Base-by-base conservation (phyloP, 139 green algal species). In the Diplosphaera chodatii region DNA sequence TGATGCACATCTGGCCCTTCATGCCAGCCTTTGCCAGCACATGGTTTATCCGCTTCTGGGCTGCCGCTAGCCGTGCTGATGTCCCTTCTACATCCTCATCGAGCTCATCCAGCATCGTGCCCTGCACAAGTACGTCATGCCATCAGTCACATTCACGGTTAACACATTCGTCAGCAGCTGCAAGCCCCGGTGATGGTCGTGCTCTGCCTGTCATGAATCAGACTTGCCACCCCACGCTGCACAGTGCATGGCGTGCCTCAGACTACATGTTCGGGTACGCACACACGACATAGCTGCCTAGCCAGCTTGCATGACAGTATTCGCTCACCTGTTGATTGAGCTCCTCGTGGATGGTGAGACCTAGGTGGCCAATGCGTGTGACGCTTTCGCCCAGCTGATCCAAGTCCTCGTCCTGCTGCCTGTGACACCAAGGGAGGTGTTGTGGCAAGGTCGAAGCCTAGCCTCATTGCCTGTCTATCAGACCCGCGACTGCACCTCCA, bases 11-110 rank as follows among this genome's bases (percentile, higher is more conserved):
- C 78, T 95, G 90, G 40, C 83, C 90, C 41, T 83, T 90, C 32
- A 83, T 70, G 41, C 90, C 89, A 48, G 84, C 85, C 73, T 86
- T 87, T n/a, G 89, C 75, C 56, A 94, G 83, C 20, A 95, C 81
- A 55, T 86, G 68, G 64, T 85, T 69, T 66, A 95, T 83, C 74
- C 92, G 92, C 70, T 87, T 88, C 75, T 91, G 85, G 30, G 89
- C 88, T 25, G 86, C 88, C 31, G 80, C 79, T 21, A 95, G 73
- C 21, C 88, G 76, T 32, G 72, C 87, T 22, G 80, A 69, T 1
- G 89, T 94, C 20, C 81, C 86, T 62, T 95, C 88, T 59, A 95
- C 84, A 66, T 95, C 89, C 40, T 84, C 71, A 21, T 90, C 89
- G 63, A 95, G 71, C 64, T 91, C 84, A 22, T 92, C 83, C 32